These are phyloP conservation scores for Blepharisma stoltei DNA, from an alignment of 73 alveolate species.

Conservation along the genomic window DNA sequence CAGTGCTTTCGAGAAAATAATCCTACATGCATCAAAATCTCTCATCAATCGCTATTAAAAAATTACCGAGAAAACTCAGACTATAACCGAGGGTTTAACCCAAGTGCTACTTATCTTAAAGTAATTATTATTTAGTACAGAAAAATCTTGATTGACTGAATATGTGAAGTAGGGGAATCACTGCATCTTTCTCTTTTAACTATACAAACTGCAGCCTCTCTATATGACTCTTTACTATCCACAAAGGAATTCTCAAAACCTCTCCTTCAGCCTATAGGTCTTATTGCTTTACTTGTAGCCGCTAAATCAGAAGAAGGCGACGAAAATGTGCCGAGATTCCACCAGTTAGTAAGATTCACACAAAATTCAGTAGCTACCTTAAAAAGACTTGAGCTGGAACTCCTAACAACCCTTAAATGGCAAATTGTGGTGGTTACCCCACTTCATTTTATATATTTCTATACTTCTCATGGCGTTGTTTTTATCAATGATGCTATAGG, in stretches of 20 bases:
- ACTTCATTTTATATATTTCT: slow-evolving; percentile 37
- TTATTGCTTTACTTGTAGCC: slow-evolving; percentile 41
- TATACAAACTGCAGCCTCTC: slow-evolving; percentile 48
- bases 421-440: slow-evolving; percentile 46
- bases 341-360: neutral
- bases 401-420: slow-evolving; percentile 51
- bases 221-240: slow-evolving; percentile 25
- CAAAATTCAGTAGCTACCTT: slow-evolving; percentile 33
- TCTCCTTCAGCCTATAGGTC: slow-evolving; percentile 40
- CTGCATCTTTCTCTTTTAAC: slow-evolving; percentile 37
- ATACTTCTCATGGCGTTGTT: slow-evolving; percentile 48
- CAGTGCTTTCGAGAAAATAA: too few species aligned
- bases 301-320: slow-evolving; percentile 43
- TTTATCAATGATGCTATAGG: slow-evolving; percentile 34
- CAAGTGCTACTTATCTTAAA: neutral
- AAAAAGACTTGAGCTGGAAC: slow-evolving; percentile 36
- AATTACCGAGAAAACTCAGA: too few species aligned
- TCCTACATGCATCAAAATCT: too few species aligned
- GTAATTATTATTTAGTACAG: slow-evolving; percentile 29
- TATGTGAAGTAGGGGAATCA: slow-evolving; percentile 60
- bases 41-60: too few species aligned
- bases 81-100: too few species aligned
- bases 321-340: slow-evolving; percentile 31
- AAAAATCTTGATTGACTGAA: slow-evolving; percentile 55
- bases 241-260: slow-evolving; percentile 28